Conservation (phyloP, 2,329 filamentous ascomycete species). For the Keithomyces neogunnii region DNA sequence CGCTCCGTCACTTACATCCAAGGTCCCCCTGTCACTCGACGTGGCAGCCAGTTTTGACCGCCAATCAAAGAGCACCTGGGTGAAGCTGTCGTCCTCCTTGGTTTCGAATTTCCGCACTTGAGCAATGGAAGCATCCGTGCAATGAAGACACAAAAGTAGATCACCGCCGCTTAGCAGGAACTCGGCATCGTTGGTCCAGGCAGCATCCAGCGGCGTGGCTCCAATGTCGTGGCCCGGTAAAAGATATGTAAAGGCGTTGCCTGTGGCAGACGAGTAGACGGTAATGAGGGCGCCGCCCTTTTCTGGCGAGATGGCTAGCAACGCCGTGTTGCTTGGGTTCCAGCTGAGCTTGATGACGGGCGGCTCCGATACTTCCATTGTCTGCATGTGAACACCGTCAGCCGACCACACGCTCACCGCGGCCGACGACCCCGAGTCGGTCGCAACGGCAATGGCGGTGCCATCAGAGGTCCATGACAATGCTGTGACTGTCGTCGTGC, state of each 20-base stretch:
- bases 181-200: slow-evolving; percentile 50
- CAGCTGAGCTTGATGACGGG: slow-evolving; percentile 54
- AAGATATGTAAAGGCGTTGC: slow-evolving; percentile 37
- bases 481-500: slow-evolving; percentile 45
- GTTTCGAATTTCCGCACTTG: slow-evolving; percentile 42
- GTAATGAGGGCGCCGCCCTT: slow-evolving; percentile 47
- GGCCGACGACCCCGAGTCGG: slow-evolving; percentile 41
- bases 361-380: slow-evolving; percentile 50
- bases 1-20: slow-evolving; percentile 43
- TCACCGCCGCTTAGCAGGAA: slow-evolving; percentile 53
- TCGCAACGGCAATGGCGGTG: slow-evolving; percentile 47
- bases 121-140: slow-evolving; percentile 36
- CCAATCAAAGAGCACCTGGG: slow-evolving; percentile 48
- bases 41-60: slow-evolving; percentile 47
- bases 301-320: slow-evolving; percentile 49
- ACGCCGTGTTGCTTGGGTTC: slow-evolving; percentile 46
- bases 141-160: slow-evolving; percentile 39
- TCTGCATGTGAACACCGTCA: slow-evolving; percentile 42
- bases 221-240: slow-evolving; percentile 42
- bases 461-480: slow-evolving; percentile 54
- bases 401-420: slow-evolving; percentile 48
- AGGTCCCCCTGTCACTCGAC: slow-evolving; percentile 48
- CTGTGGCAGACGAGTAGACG: slow-evolving; percentile 37
- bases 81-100: slow-evolving; percentile 43
- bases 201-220: slow-evolving; percentile 45